These are phyloP conservation scores for Boletus edulis DNA, from an alignment of 768 basidiomycete species.

Conservation along the genomic window DNA sequence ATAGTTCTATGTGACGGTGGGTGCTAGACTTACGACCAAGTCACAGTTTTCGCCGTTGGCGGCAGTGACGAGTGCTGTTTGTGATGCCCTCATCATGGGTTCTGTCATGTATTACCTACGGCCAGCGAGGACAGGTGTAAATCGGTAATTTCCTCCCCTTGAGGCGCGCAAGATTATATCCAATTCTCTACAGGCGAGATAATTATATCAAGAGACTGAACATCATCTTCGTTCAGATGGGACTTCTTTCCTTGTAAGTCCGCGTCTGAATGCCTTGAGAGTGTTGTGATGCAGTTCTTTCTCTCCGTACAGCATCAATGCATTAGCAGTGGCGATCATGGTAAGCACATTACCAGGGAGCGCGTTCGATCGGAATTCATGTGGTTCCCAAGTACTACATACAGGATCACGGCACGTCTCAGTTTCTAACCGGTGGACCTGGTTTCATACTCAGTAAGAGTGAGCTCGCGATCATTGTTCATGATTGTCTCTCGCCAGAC, in stretches of 20 bases:
- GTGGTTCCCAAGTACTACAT: constrained; percentile 13
- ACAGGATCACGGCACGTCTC: not conserved
- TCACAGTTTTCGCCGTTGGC: constrained; percentile 7
- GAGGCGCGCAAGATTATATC: not conserved
- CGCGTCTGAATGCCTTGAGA: no score
- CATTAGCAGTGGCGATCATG: constrained; percentile 6
- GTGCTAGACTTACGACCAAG: not conserved
- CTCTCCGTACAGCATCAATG: constrained; percentile 4
- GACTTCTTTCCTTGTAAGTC: no score
- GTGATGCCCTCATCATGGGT: constrained; percentile 19
- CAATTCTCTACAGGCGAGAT: not conserved
- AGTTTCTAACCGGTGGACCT: constrained; percentile 11
- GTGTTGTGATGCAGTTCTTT: not conserved
- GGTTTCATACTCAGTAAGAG: constrained; percentile 17
- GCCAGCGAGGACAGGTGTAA: no score
- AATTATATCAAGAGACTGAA: constrained; percentile 9
- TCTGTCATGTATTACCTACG: constrained; percentile 6
- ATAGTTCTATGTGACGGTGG: not conserved
- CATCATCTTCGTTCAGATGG: no score
- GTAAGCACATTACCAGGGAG: constrained; percentile 2
- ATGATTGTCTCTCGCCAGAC: not conserved
- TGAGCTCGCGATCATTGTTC: not conserved
- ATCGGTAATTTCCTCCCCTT: no score
- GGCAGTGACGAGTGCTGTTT: constrained; percentile 16
- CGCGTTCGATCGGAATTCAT: not conserved